These are phyloP conservation scores for Pharnaceum exiguum DNA, from an alignment of 148 eudicot species.

Conservation along the genomic window DNA sequence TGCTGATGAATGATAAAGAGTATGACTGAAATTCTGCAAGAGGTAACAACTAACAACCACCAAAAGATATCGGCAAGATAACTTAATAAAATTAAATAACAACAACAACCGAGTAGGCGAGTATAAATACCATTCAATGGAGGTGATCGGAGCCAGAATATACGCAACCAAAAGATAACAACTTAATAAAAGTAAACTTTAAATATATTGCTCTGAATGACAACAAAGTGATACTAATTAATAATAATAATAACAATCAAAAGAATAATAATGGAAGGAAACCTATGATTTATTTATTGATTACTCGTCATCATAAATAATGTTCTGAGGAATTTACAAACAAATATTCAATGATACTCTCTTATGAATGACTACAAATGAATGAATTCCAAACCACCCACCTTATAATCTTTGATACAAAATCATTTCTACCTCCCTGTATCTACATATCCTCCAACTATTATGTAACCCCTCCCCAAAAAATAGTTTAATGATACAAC, in stretches of 20 bases:
- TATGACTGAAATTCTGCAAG: no score
- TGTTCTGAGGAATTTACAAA: conserved; percentile 17
- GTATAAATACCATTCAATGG: no score
- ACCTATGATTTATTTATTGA: conserved; percentile 16
- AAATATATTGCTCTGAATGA: no score
- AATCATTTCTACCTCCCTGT: conserved; percentile 14
- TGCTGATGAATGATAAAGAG: no score
- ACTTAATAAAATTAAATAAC: no score
- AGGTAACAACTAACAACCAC: no score
- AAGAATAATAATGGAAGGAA: not conserved
- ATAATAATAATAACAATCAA: no score
- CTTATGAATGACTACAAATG: conserved; percentile 33
- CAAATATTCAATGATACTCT: conserved; percentile 7
- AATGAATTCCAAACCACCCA: conserved; percentile 16
- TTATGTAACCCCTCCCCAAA: conserved; percentile 5
- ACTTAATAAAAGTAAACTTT: no score
- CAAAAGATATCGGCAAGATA: no score
- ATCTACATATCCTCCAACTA: conserved; percentile 24
- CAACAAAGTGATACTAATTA: no score
- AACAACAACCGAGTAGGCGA: no score
- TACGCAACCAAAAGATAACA: no score
- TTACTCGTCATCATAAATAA: conserved; percentile 20
- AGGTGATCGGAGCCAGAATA: not conserved
- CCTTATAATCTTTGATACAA: conserved; percentile 12
- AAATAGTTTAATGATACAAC: conserved; percentile 13